phyloP scores from a whole-genome alignment of 2,329 filamentous ascomycete species.

The Lasiodiplodia hormozganensis region DNA sequence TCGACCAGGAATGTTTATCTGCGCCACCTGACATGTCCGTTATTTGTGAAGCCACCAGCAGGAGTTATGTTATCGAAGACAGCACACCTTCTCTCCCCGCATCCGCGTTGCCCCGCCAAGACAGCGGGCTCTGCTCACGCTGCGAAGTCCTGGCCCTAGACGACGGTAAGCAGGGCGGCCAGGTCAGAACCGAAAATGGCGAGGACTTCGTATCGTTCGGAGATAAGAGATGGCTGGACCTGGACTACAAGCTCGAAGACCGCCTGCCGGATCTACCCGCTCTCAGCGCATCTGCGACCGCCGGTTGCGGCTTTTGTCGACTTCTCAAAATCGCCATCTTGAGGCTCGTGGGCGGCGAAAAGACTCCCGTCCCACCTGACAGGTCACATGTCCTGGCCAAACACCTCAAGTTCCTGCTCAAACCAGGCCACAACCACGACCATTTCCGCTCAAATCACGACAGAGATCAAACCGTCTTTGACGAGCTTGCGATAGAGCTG shows the following conservation, averaged over 20 bases:
- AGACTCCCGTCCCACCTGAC: neutral
- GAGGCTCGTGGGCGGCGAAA: neutral
- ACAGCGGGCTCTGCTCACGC: neutral
- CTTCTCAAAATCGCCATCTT: neutral
- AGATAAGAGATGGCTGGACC: neutral
- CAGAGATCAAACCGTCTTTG: neutral
- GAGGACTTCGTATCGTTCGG: neutral
- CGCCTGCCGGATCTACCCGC: neutral
- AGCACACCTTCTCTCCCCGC: neutral
- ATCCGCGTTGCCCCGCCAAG: neutral
- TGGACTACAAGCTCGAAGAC: neutral
- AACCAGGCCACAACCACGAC: neutral
- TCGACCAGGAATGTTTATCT: neutral
- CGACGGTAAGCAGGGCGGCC: neutral
- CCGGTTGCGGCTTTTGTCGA: neutral
- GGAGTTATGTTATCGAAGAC: neutral
- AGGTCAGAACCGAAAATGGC: neutral
- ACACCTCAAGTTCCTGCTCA: neutral
- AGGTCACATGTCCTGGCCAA: neutral
- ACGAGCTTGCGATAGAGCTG: neutral
- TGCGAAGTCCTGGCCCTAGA: neutral
- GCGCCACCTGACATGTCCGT: constrained; percentile 1
- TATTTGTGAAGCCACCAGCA: neutral
- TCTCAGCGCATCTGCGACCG: neutral
- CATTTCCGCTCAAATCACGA: neutral